Percentiles rank a stretch among this genome's conserved stretches.
Conservation (phyloP, 208 protist species). For the Leishmania braziliensis region DNA sequence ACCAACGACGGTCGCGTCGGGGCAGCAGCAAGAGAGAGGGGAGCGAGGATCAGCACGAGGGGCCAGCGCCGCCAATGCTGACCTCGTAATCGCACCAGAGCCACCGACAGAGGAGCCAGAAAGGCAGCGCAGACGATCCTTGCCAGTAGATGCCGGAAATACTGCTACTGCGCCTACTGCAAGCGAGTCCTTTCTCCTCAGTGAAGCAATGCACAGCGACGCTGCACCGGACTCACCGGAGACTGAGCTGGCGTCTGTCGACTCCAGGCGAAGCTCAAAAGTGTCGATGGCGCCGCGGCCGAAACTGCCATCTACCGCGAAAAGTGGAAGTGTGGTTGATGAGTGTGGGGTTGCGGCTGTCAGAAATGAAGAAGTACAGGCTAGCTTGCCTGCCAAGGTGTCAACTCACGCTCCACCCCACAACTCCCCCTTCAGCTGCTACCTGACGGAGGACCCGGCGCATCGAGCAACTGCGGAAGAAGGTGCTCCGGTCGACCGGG, state of each 20-base stretch:
- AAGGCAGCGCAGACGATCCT: background rate
- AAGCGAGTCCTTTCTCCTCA: constrained; percentile 7
- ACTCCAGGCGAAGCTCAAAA: background rate
- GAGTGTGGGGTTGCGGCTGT: background rate
- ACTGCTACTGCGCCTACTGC: background rate
- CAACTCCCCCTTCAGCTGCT: background rate
- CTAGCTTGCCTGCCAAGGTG: background rate
- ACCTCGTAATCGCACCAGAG: background rate
- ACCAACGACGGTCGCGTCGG: background rate
- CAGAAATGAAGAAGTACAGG: background rate
- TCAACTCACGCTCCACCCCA: background rate
- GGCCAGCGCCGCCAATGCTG: background rate
- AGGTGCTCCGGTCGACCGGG: constrained; percentile 6
- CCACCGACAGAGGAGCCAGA: background rate
- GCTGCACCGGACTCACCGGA: background rate
- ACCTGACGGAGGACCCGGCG: constrained; percentile 3
- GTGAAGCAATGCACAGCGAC: constrained; percentile 5
- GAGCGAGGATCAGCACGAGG: background rate
- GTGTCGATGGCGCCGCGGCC: background rate
- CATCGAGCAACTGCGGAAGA: background rate
- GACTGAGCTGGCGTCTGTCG: background rate
- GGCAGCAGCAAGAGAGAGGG: background rate
- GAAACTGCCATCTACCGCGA: background rate
- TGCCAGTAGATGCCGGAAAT: background rate
- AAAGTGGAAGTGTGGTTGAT: background rate